Conservation (phyloP, 1,139 yeast genomes). For the Sugiyamaella xylanicola region DNA sequence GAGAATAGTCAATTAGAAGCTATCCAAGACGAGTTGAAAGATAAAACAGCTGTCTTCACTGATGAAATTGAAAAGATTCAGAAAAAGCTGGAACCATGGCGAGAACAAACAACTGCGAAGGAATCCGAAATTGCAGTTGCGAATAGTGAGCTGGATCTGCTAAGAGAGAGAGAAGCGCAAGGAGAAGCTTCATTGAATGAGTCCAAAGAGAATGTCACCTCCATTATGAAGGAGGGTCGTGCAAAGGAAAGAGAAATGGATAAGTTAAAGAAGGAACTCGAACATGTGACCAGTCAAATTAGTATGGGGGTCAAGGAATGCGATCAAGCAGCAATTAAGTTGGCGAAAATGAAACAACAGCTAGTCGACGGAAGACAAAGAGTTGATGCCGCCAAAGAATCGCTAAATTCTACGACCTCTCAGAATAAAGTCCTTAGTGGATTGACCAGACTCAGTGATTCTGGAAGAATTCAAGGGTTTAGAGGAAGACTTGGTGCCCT, state of each 20-base stretch:
- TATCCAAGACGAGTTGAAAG: constrained; percentile 67
- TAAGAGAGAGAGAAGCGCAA: constrained; percentile 52
- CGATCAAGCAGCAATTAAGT: constrained; percentile 49
- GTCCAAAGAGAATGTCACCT: constrained; percentile 51
- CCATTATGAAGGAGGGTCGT: constrained; percentile 56
- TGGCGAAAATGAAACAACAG: constrained; percentile 56
- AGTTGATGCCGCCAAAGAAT: constrained; percentile 64
- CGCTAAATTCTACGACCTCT: constrained; percentile 60
- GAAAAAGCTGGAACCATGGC: constrained; percentile 81
- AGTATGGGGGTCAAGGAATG: constrained; percentile 62
- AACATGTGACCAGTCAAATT: constrained; percentile 56
- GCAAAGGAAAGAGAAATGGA: constrained; percentile 51
- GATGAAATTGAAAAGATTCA: constrained; percentile 65
- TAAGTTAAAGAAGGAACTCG: constrained; percentile 49
- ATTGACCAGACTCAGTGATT: constrained; percentile 64
- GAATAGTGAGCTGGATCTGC: constrained; percentile 64
- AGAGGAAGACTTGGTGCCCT: constrained; percentile 89
- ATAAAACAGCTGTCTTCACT: constrained; percentile 69
- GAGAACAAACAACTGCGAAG: constrained; percentile 63
- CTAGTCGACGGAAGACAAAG: constrained; percentile 61
- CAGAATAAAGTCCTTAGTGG: constrained; percentile 75
- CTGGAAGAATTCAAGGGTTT: constrained; percentile 86
- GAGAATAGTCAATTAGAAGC: constrained; percentile 63
- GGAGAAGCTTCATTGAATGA: constrained; percentile 52
- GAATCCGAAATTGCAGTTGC: constrained; percentile 67